Base-by-base conservation (phyloP, 1,139 yeast genomes). In the Geotrichum siamense region DNA sequence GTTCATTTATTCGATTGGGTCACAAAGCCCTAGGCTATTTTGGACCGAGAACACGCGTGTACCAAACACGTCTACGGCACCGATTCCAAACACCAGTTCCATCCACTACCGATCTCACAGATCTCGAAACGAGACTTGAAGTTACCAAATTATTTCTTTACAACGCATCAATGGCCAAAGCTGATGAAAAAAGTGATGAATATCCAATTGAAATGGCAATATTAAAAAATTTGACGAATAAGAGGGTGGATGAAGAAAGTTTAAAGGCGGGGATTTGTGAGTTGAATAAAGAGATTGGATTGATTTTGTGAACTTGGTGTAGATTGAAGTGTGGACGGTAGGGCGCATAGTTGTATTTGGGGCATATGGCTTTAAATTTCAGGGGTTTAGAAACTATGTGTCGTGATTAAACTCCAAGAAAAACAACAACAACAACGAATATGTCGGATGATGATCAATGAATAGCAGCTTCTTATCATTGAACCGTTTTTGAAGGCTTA, bases 1-100 rank as follows among this genome's bases (percentile, higher is more conserved):
- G 51, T 8, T 47, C 38, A 38, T 41, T 52, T 17, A 26, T 49
- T 8, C 45, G 53, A n/a, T 28, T 44, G n/a, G 54, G 54, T 9
- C 47, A 51, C 13, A 30, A 39, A 15, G 52, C 53, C 1, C 41
- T 51, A 17, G 51, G 48, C 15, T 39, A 33, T 15, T 41, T 30
- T 28, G 52, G 50, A 20, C 51, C 46, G 3, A 44, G 48, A 10
- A 21, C 39, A 10, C 26, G 31, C 23, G 40, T 37, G 9, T 43
- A 45, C 31, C 32, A 38, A 20, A 12, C 13, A 2, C 34, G 32
- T 5, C 23, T 52, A 20, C 47, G 48, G 16, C 20, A 19, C 15
- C 44, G 51, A 32, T 52, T 49, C 26, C 23, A 38, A 12, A 17
- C 22, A 25, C n/a, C 30, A 4, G 16, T 16, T 9, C 13, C 6